Evolutionary conservation across 2,329 filamentous ascomycete species (phyloP).

Genomic region (Lasiodiplodia citricola): DNA sequence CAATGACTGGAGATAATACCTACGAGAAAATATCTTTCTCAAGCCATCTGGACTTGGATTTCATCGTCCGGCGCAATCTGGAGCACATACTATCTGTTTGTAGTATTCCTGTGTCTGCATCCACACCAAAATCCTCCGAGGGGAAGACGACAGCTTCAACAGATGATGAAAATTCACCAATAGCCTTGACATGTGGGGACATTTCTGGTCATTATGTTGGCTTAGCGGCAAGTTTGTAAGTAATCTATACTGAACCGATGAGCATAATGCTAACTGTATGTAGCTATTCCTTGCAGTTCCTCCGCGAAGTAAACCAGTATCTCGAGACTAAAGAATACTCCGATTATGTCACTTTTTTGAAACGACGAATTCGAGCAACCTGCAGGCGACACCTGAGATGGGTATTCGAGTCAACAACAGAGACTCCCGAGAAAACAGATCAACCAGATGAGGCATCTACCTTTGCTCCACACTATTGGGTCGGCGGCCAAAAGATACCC

Average conservation of each 20-base stretch:
- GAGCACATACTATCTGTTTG: conserved; percentile 30
- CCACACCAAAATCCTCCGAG: fast-evolving
- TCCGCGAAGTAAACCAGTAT: not conserved
- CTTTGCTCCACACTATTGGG: not conserved
- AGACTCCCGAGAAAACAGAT: not conserved
- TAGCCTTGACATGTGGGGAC: conserved; percentile 30
- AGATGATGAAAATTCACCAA: fast-evolving
- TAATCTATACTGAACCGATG: too few relatives aligned
- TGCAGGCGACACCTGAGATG: not conserved
- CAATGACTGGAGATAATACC: fast-evolving
- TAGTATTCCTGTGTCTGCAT: conserved; percentile 1
- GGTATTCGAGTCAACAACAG: not conserved
- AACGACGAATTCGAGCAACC: not conserved
- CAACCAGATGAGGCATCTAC: too few relatives aligned
- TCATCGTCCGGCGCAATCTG: conserved; percentile 26
- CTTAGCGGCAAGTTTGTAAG: conserved; percentile 25
- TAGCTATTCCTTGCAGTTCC: not conserved
- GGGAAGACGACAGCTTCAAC: fast-evolving
- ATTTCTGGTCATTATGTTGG: conserved; percentile 27
- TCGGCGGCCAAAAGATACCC: not conserved
- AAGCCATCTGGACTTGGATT: conserved; percentile 9
- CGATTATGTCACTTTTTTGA: not conserved
- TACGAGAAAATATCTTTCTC: not conserved
- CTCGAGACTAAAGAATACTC: not conserved
- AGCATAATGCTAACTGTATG: not conserved